These are phyloP conservation scores for Funneliformis caledonium DNA, from an alignment of 371 early-diverging fungal genomes.

Conservation along the genomic window DNA sequence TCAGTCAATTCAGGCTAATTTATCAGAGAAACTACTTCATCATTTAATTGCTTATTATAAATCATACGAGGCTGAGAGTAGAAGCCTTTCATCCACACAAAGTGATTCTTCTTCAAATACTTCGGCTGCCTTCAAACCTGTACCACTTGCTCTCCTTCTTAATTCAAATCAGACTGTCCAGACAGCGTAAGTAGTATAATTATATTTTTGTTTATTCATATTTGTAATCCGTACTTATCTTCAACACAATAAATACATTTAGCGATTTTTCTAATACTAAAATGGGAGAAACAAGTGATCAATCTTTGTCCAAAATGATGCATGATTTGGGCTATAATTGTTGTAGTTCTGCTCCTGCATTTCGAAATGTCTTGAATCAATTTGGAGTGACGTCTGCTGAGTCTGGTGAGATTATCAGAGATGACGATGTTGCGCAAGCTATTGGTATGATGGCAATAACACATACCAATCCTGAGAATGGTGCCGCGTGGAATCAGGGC, in stretches of 20 bases:
- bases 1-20: not conserved
- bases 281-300: slow-evolving; percentile 12
- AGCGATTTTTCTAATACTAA: not conserved
- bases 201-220: not conserved
- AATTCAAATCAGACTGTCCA: not conserved
- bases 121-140: not conserved
- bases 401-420: slow-evolving; percentile 47
- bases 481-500: slow-evolving; percentile 46
- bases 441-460: slow-evolving; percentile 76
- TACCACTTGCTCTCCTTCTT: slow-evolving; percentile 6
- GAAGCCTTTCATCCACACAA: not conserved
- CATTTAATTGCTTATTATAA: slow-evolving; percentile 14
- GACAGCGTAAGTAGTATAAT: not conserved
- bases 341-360: slow-evolving; percentile 54
- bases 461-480: slow-evolving; percentile 59
- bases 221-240: not conserved
- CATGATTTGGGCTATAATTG: slow-evolving; percentile 64
- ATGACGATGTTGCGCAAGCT: slow-evolving; percentile 72
- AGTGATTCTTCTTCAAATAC: not conserved
- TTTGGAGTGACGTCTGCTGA: slow-evolving; percentile 48
- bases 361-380: slow-evolving; percentile 57
- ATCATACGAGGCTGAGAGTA: slow-evolving; percentile 11
- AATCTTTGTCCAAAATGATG: slow-evolving; percentile 52
- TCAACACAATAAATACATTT: not conserved
- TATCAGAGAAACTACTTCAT: slow-evolving; percentile 5